A percentile compares a stretch with the other conserved stretches of the same genome.
phyloP scores from a whole-genome alignment of 495 filamentous ascomycete species.

The Aspergillus affinis region DNA sequence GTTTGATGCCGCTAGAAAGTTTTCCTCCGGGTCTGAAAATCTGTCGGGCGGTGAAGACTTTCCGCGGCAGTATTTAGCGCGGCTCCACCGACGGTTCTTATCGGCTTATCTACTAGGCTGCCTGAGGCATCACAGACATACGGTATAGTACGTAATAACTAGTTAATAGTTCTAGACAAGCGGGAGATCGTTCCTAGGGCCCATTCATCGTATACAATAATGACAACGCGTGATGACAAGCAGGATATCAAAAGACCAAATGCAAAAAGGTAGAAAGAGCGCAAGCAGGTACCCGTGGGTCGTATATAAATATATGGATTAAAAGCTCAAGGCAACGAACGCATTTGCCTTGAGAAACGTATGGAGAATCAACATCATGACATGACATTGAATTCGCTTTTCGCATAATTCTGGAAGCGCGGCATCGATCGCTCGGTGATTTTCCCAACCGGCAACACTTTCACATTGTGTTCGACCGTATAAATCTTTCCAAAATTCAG shows the following conservation, averaged over 20 bases:
- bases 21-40: conserved; percentile 38
- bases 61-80: conserved; percentile 27
- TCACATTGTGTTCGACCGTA: conserved; percentile 49
- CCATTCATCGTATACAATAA: no score
- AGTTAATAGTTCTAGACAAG: no score
- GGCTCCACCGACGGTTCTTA: conserved; percentile 13
- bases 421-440: conserved; percentile 27
- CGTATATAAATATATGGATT: neutral
- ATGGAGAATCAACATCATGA: neutral
- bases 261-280: no score
- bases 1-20: conserved; percentile 16
- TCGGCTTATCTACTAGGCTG: neutral
- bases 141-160: no score
- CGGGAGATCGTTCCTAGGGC: no score
- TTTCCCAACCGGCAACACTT: conserved; percentile 38
- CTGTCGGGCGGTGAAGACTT: conserved; percentile 42
- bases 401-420: conserved; percentile 27
- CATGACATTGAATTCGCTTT: conserved; percentile 7
- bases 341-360: neutral
- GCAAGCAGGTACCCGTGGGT: neutral
- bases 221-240: no score
- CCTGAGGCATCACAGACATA: neutral
- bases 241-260: no score
- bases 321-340: neutral
- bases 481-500: conserved; percentile 50